Base-by-base conservation (phyloP, 2,329 filamentous ascomycete species). In the Talaromyces sp. region DNA sequence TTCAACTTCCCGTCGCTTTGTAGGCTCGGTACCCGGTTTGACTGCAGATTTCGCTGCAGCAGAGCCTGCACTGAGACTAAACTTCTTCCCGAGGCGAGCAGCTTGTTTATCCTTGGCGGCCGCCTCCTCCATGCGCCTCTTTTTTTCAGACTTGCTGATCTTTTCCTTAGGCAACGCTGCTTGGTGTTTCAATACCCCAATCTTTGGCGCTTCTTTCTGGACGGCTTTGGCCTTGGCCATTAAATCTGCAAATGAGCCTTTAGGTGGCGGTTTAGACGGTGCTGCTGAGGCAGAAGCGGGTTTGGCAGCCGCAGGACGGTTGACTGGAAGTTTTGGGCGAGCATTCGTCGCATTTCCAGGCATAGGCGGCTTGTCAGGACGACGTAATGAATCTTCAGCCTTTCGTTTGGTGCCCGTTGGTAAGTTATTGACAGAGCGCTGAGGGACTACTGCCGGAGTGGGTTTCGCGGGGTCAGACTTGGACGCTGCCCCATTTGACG, bases 171-270 rank as follows among this genome's bases (percentile, higher is more conserved):
- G 76, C 11, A 53, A n/a, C 3, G 69, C 71, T 4, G 75, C 59
- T 64, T 86, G 83, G 66, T 86, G 81, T 68, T 83, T 85, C 69
- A 86, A 81, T 51, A 80, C 75, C 43, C 82, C 83, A 41, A 82
- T 71, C 58, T 73, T 70, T 26, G 77, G 73, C 14, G 76, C 77
- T 64, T 77, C 75, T 56, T 80, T 74, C 67, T 77, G 79, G 59
- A 79, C 77, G 54, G 81, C 81, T 68, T 86, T 83, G 51, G 85
- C 85, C 65, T 80, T 79, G 60, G 79, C 78, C 72, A 88, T 79
- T 50, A 87, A 77, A 55, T 84, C 84, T 50, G 83, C 80, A 70
- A 82, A 88, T 1, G 82, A 84, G 29, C 83, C 82, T 66, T 81
- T 83, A 61, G 83, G 83, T 6, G 82, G 81, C 4, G 80, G 72